Conservation (phyloP, 345 rosid genomes). For the Aquilaria sinensis region DNA sequence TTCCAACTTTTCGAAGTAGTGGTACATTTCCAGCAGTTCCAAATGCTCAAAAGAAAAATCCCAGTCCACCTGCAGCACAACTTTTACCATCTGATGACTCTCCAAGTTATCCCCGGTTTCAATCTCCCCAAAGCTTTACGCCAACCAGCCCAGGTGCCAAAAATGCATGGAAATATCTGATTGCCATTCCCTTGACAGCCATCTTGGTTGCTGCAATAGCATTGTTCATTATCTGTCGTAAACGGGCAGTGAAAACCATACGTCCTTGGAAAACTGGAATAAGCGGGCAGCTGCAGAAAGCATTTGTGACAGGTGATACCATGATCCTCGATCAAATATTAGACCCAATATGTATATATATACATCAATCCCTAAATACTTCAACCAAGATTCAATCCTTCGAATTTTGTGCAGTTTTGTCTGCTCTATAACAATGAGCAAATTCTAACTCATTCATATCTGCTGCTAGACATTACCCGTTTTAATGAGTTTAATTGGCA, state of each 20-base stretch:
- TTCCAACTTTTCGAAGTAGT: conserved; percentile 62
- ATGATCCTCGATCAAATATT: background rate
- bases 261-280: conserved; percentile 95
- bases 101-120: conserved; percentile 1
- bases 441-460: no score
- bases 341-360: no score
- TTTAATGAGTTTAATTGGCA: no score
- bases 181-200: conserved; percentile 28
- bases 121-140: conserved; percentile 10
- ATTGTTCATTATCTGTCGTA: conserved; percentile 36
- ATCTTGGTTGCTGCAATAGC: conserved; percentile 22
- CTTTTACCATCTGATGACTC: conserved; percentile 11
- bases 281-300: conserved; percentile 93
- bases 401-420: no score
- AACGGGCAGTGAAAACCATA: conserved; percentile 46
- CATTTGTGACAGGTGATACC: conserved; percentile 67
- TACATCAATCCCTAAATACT: no score
- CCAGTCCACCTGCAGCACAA: conserved; percentile 17
- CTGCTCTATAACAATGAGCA: no score
- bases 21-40: conserved; percentile 81
- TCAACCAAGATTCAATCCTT: no score
- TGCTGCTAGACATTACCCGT: no score
- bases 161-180: conserved; percentile 44
- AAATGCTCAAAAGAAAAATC: conserved; percentile 27
- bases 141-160: conserved; percentile 18